Conservation (phyloP, 768 basidiomycete genomes). For the Boletus rubroflammeus region DNA sequence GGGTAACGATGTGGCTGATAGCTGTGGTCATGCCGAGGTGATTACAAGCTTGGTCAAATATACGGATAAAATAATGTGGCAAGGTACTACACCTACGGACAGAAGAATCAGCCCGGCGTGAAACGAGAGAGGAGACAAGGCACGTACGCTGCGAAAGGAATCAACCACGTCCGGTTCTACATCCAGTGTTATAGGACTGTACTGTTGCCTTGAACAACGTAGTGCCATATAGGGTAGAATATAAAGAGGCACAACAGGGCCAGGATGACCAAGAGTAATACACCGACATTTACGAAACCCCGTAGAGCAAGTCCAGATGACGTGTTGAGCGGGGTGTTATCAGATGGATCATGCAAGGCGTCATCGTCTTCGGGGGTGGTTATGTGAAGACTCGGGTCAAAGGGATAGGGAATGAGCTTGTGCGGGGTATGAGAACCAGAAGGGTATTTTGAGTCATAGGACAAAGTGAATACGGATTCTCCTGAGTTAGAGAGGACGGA, state of each 20-base stretch:
- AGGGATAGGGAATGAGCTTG: constrained; percentile 63
- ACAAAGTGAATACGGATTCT: constrained; percentile 47
- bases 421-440: constrained; percentile 30
- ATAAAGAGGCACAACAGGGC: constrained; percentile 74
- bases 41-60: neutral
- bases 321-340: constrained; percentile 27
- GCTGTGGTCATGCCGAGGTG: neutral
- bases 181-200: constrained; percentile 5
- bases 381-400: constrained; percentile 60
- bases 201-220: neutral
- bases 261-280: constrained; percentile 58
- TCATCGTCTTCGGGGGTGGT: constrained; percentile 73
- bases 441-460: constrained; percentile 67
- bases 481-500: constrained; percentile 51
- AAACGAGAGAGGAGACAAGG: neutral
- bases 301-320: constrained; percentile 35
- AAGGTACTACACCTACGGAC: neutral
- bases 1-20: neutral
- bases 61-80: constrained; percentile 7
- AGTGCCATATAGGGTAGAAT: constrained; percentile 68
- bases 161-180: neutral
- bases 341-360: constrained; percentile 60
- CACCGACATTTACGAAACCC: constrained; percentile 65
- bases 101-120: neutral
- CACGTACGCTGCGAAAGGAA: constrained; percentile 8